A percentile compares a stretch with the other conserved stretches of the same genome.
Conservation (phyloP, 179 eudicot genomes). For the Beta macrorhiza region DNA sequence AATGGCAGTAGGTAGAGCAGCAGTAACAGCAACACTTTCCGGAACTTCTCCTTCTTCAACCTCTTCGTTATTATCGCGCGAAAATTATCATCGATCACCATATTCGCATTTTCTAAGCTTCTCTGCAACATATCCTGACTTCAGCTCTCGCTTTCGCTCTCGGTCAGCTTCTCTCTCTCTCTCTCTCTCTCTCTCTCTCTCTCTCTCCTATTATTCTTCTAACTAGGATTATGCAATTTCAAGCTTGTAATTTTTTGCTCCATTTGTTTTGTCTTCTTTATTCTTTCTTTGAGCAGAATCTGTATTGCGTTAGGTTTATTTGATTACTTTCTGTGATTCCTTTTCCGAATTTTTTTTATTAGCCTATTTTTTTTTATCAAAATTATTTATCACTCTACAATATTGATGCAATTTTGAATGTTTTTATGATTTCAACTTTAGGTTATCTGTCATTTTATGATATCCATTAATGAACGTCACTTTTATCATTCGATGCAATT, state of each 20-base stretch:
- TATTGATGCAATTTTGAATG: neutral
- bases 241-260: neutral
- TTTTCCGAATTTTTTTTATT: neutral
- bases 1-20: constrained; percentile 16
- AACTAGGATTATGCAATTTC: neutral
- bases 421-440: neutral
- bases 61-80: constrained; percentile 13
- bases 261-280: neutral
- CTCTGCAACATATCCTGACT: constrained; percentile 14
- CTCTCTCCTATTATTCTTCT: neutral
- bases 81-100: constrained; percentile 3
- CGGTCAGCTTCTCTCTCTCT: constrained; percentile 3
- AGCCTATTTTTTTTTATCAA: too few species aligned
- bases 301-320: neutral
- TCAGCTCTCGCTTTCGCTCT: constrained; percentile 5
- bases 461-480: too few species aligned
- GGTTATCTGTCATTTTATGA: too few species aligned
- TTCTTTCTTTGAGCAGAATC: neutral
- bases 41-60: constrained; percentile 16
- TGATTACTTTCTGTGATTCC: neutral
- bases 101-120: neutral
- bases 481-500: too few species aligned
- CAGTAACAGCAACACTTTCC: neutral
- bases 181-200: constrained; percentile 1
- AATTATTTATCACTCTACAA: neutral